Conservation (phyloP, 192 early-diverging fungal species). For the Rhizophagus sp. region DNA sequence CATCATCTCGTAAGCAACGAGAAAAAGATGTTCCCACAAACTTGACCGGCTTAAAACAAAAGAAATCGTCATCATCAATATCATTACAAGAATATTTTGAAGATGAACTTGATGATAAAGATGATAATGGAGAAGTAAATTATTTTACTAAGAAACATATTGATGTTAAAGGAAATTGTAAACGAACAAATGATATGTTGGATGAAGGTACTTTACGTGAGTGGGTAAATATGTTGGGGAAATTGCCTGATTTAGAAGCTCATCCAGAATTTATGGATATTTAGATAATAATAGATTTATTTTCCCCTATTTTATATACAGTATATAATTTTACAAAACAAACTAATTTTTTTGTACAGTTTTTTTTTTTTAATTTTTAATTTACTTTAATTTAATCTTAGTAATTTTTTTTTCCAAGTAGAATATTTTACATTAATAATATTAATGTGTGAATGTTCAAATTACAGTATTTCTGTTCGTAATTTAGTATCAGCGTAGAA, state of each 20-base stretch:
- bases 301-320: neutral
- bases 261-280: conserved; percentile 15
- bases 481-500: too few species aligned
- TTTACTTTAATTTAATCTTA: too few species aligned
- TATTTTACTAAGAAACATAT: conserved; percentile 3
- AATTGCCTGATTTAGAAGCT: neutral
- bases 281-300: neutral
- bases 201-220: neutral
- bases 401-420: too few species aligned
- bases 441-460: too few species aligned
- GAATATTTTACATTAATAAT: too few species aligned
- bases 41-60: neutral
- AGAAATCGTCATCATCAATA: neutral
- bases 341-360: too few species aligned
- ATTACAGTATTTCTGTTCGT: too few species aligned
- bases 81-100: neutral
- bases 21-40: neutral
- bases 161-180: conserved; percentile 10
- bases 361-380: too few species aligned
- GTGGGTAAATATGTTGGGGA: conserved; percentile 15
- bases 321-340: neutral
- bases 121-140: neutral
- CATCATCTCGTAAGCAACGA: neutral
- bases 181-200: neutral
- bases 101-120: neutral